Percentiles rank a stretch among this genome's conserved stretches.
Conservation (phyloP, 2,329 filamentous ascomycete genomes). For the Didymella pomorum region DNA sequence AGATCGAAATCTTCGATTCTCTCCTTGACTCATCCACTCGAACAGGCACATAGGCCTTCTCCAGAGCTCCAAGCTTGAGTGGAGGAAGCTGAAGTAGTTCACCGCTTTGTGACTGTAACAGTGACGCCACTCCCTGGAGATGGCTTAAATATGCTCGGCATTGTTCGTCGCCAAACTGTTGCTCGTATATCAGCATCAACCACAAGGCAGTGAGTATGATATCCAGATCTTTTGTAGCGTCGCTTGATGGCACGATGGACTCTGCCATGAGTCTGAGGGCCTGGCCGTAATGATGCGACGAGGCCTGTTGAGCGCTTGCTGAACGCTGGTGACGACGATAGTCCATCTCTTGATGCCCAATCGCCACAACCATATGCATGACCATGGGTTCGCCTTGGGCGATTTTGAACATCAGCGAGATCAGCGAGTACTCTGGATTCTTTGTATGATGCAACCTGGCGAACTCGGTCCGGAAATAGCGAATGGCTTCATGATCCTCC, state of each 20-base stretch:
- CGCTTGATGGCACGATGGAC: constrained; percentile 28
- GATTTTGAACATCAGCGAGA: constrained; percentile 49
- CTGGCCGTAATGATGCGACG: constrained; percentile 40
- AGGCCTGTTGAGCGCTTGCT: constrained; percentile 8
- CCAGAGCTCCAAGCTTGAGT: constrained; percentile 3
- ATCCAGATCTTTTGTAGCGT: constrained; percentile 39
- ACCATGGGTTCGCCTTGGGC: constrained; percentile 46
- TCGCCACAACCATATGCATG: constrained; percentile 50
- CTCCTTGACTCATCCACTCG: constrained; percentile 1
- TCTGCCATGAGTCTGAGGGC: constrained; percentile 47
- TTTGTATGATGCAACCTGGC: constrained; percentile 50
- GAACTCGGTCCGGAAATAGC: constrained; percentile 50
- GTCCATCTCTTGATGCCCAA: constrained; percentile 45
- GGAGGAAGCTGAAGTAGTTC: constrained; percentile 18
- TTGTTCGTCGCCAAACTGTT: constrained; percentile 49
- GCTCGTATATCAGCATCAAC: constrained; percentile 52
- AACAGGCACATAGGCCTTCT: background rate
- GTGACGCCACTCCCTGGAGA: constrained; percentile 43
- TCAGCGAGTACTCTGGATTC: constrained; percentile 48
- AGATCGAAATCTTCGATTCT: constrained; percentile 37
- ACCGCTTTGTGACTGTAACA: constrained; percentile 33
- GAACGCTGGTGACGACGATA: constrained; percentile 27
- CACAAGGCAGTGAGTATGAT: constrained; percentile 45
- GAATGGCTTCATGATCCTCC: constrained; percentile 49
- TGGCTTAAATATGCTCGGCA: constrained; percentile 46